Conservation (phyloP, 768 basidiomycete species). For the Scleroderma citrinum region DNA sequence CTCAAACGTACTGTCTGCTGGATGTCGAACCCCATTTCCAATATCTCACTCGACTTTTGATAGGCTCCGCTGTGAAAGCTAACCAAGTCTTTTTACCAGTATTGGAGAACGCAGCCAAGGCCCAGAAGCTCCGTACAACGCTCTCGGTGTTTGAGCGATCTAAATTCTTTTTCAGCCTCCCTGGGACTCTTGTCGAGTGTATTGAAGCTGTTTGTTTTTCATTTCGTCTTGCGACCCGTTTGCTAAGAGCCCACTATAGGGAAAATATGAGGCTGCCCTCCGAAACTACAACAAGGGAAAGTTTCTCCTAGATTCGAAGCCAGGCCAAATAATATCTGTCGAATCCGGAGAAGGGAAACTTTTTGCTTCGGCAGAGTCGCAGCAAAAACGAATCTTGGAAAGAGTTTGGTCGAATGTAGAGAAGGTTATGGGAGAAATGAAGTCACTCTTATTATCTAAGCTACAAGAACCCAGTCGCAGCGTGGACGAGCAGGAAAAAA, state of each 20-base stretch:
- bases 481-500: slow-evolving; percentile 94
- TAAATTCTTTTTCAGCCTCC: slow-evolving; percentile 99
- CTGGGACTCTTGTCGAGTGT: slow-evolving; percentile 79
- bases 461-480: slow-evolving; percentile 74
- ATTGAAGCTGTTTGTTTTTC: slow-evolving; percentile 69
- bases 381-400: slow-evolving; percentile 89
- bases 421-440: slow-evolving; percentile 91
- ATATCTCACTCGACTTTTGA: slow-evolving; percentile 4
- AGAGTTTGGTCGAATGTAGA: slow-evolving; percentile 96
- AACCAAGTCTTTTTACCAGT: slow-evolving; percentile 95
- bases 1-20: slow-evolving; percentile 61
- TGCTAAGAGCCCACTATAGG: slow-evolving; percentile 40
- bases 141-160: slow-evolving; percentile 94
- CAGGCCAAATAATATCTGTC: slow-evolving; percentile 74
- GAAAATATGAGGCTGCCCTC: slow-evolving; percentile 88
- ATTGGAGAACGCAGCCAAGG: slow-evolving; percentile 91
- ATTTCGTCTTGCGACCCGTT: neutral
- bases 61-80: slow-evolving; percentile 88
- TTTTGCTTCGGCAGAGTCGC: slow-evolving; percentile 50
- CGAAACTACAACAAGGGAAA: slow-evolving; percentile 98
- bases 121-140: slow-evolving; percentile 86
- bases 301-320: slow-evolving; percentile 82
- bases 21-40: neutral
- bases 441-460: slow-evolving; percentile 65
- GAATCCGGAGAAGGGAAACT: slow-evolving; percentile 54